These are phyloP conservation scores for Hyphopichia khmerensis DNA, from an alignment of 1,139 yeast genomes.

Conservation along the genomic window DNA sequence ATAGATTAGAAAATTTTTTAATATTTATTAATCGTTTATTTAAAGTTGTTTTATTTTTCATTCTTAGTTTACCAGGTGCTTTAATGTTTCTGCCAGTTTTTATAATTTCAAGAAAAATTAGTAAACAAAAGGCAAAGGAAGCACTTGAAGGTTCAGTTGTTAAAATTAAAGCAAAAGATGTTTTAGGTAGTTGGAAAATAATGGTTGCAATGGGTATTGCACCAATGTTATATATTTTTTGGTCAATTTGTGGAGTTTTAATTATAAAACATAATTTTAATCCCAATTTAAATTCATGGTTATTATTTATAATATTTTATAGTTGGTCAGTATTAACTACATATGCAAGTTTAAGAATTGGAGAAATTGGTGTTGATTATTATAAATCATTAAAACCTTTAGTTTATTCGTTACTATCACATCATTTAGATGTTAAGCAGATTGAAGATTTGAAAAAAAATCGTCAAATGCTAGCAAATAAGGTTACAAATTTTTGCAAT, in stretches of 20 bases:
- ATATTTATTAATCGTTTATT: constrained; percentile 28
- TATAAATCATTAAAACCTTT: constrained; percentile 40
- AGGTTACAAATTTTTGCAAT: constrained; percentile 68
- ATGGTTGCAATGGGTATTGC: constrained; percentile 46
- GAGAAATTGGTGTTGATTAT: constrained; percentile 43
- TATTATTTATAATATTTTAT: constrained; percentile 18
- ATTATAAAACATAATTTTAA: constrained; percentile 20
- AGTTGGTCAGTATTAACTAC: constrained; percentile 44
- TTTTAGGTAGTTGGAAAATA: constrained; percentile 48
- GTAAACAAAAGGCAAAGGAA: constrained; percentile 36
- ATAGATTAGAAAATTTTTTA: constrained; percentile 24
- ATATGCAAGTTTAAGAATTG: constrained; percentile 40
- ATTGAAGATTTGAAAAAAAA: constrained; percentile 55
- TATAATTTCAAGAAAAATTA: constrained; percentile 33
- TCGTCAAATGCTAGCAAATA: constrained; percentile 53
- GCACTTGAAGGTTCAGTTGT: constrained; percentile 45
- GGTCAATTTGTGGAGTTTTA: constrained; percentile 37
- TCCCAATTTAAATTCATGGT: background rate
- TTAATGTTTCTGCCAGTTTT: constrained; percentile 48
- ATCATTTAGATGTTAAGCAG: constrained; percentile 35
- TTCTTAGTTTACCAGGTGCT: constrained; percentile 42
- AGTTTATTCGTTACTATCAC: constrained; percentile 37
- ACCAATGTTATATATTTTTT: constrained; percentile 41
- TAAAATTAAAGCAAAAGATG: constrained; percentile 47
- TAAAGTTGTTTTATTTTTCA: constrained; percentile 32